Base-by-base conservation (phyloP, 257 asterid species). In the Paraleonurus japonicus region DNA sequence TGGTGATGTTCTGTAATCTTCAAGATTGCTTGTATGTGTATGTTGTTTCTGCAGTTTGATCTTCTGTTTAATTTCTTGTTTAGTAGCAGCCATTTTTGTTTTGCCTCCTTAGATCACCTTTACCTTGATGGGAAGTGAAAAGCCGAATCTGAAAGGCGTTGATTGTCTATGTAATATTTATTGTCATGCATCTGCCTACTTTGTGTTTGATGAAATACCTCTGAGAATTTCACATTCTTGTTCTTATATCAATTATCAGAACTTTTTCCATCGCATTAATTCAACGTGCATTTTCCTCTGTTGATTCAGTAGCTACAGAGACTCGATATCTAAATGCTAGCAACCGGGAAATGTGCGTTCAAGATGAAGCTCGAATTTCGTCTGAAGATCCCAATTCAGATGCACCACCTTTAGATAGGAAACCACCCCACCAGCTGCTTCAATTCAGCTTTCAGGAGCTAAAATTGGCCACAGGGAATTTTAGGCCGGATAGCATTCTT, bases 401-500 rank as follows among this genome's bases (percentile, higher is more conserved):
- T 75, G 78, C 81, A 64, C 61, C 22, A 8, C 78, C 77, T 13
- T 5, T 73, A 45, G 86, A 82, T 33, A 82, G 69, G 55, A 80
- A 84, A 19, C 77, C 81, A 16, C 87, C 83, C 4, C 86, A 79
- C 61, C 92, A 82, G 67, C 90, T 93, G 68, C 93, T 93, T 51
- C 86, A 85, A 16, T 94, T 94, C 60, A 84, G 88, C 61, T 91
- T 79, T 50, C 97, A 94, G 10, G 96, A 91, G 75, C 91, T 94
- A 20, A 94, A 91, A 78, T 73, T 96, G 2, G 98, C 98, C 20
- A 94, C 98, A 0, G 95, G 97, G 30, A 94, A 88, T 74, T 94
- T 94, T 77, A 84, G 97, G 54, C 98, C 97, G 0, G 98, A 89
- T 72, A 94, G 98, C 78, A 90, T 94, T 67, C 96, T 94, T 17